These are phyloP conservation scores for Steccherinum ochraceum DNA, from an alignment of 768 basidiomycete species.

Conservation along the genomic window DNA sequence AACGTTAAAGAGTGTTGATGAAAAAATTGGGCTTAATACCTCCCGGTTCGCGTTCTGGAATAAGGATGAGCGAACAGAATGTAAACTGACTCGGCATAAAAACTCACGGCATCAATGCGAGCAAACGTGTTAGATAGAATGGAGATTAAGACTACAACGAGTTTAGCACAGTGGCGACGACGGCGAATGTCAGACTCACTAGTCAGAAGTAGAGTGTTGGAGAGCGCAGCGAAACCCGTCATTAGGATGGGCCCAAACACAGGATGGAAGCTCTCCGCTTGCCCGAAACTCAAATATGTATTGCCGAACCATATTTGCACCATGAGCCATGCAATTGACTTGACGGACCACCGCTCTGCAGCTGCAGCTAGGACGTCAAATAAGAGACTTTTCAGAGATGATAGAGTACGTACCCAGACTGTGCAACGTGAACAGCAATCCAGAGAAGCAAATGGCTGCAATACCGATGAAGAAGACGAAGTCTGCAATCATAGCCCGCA, in stretches of 20 bases:
- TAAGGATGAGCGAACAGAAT: too few relatives aligned
- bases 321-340: constrained; percentile 75
- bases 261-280: constrained; percentile 38
- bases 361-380: constrained; percentile 13
- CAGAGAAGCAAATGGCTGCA: constrained; percentile 77
- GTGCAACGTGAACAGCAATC: constrained; percentile 53
- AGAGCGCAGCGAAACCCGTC: constrained; percentile 72
- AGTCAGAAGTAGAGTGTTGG: constrained; percentile 73
- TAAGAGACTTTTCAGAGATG: background rate
- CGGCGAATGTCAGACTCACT: constrained; percentile 42
- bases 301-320: constrained; percentile 86
- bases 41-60: constrained; percentile 54
- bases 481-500: constrained; percentile 77
- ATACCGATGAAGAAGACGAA: constrained; percentile 77
- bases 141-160: constrained; percentile 61
- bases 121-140: constrained; percentile 89
- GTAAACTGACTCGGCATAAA: too few relatives aligned
- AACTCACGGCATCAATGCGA: constrained; percentile 56
- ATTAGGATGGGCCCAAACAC: constrained; percentile 75
- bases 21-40: constrained; percentile 23
- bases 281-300: constrained; percentile 47
- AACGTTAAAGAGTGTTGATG: background rate
- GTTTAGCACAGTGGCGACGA: constrained; percentile 25
- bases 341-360: constrained; percentile 31
- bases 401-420: constrained; percentile 35